Conservation (phyloP, 768 basidiomycete species). For the Lactarius hatsudake region DNA sequence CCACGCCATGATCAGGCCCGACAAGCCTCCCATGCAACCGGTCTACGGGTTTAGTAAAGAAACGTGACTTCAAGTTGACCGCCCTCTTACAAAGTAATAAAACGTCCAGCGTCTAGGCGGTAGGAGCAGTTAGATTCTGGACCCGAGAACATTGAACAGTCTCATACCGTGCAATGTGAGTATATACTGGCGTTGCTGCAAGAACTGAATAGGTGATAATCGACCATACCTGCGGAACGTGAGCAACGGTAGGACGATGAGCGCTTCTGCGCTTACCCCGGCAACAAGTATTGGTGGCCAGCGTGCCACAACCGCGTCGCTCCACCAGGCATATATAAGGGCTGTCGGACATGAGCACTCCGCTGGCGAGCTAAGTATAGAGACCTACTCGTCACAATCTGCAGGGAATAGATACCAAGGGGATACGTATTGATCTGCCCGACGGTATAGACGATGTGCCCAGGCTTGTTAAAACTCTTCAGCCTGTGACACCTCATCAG, state of each 20-base stretch:
- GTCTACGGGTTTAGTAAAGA: constrained; percentile 29
- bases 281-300: constrained; percentile 42
- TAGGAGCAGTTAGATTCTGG: background rate
- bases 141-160: background rate
- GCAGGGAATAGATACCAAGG: constrained; percentile 35
- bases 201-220: constrained; percentile 36
- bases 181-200: constrained; percentile 36
- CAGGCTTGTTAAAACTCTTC: constrained; percentile 37
- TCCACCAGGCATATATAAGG: constrained; percentile 39
- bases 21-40: constrained; percentile 33
- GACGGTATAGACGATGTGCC: constrained; percentile 35
- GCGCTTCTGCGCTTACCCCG: constrained; percentile 31
- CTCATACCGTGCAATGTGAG: constrained; percentile 33
- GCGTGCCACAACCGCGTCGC: constrained; percentile 36
- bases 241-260: background rate
- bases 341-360: constrained; percentile 28
- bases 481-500: constrained; percentile 30
- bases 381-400: constrained; percentile 36
- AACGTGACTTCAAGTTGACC: background rate
- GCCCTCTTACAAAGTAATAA: constrained; percentile 35
- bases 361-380: background rate
- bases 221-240: constrained; percentile 33
- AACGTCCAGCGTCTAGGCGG: constrained; percentile 36
- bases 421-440: constrained; percentile 42
- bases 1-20: constrained; percentile 39